Conservation (phyloP, 1,284 basidiomycete genomes). For the Thelephora terrestris region DNA sequence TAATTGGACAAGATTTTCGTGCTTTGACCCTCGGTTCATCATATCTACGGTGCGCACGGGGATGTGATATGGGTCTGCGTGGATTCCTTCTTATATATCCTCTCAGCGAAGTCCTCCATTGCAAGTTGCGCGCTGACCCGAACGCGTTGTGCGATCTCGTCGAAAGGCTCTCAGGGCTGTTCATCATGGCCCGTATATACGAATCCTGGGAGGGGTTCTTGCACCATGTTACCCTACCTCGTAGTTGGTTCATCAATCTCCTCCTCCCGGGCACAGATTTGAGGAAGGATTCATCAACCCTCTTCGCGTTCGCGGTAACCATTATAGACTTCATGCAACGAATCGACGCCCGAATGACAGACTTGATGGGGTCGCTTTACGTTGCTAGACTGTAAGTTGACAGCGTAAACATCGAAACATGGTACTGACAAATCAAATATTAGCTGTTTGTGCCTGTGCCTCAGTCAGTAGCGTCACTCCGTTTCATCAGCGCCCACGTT, state of each 20-base stretch:
- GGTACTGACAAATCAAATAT: constrained; percentile 1
- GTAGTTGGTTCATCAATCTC: constrained; percentile 32
- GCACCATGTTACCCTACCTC: constrained; percentile 36
- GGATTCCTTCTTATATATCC: too few species aligned
- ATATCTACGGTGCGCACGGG: too few species aligned
- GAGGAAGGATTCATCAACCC: constrained; percentile 5
- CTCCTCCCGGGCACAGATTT: constrained; percentile 3
- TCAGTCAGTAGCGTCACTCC: constrained; percentile 21
- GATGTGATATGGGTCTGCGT: too few species aligned
- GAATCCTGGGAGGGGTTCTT: constrained; percentile 15
- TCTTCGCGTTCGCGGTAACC: constrained; percentile 13
- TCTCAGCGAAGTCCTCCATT: constrained; percentile 31
- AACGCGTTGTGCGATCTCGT: constrained; percentile 35
- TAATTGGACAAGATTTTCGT: too few species aligned
- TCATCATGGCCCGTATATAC: constrained; percentile 25
- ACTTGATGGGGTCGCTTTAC: constrained; percentile 16
- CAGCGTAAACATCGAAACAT: not conserved
- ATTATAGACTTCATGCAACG: constrained; percentile 22
- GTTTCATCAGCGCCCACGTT: not conserved
- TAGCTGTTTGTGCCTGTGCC: constrained; percentile 28
- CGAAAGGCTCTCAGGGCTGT: constrained; percentile 31
- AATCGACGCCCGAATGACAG: constrained; percentile 18
- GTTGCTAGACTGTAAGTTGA: constrained; percentile 32
- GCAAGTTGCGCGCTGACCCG: constrained; percentile 25
- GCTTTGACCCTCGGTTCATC: too few species aligned